A percentile compares a stretch with the other conserved stretches of the same genome.
Evolutionary conservation across 257 asterid species (phyloP).

Genomic region (Lavandula angustifolia): DNA sequence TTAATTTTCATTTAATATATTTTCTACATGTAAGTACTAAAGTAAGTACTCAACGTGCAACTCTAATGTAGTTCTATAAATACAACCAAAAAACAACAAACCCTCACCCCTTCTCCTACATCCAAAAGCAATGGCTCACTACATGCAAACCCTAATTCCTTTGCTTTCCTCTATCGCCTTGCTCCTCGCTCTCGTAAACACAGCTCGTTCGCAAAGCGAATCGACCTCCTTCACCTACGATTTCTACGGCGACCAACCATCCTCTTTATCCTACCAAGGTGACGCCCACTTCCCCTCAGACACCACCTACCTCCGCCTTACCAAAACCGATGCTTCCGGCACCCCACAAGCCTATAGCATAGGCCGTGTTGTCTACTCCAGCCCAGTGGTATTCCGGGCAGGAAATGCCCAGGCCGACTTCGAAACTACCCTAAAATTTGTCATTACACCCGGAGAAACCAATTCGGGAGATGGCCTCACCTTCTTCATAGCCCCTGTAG

Average conservation of each 20-base stretch:
- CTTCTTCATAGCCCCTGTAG: conserved; percentile 10
- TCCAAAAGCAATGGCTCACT: conserved; percentile 6
- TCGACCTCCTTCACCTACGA: neutral
- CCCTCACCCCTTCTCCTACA: too few species aligned
- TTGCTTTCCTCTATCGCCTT: neutral
- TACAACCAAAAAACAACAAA: too few species aligned
- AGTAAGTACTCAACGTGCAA: too few species aligned
- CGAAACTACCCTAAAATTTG: neutral
- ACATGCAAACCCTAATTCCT: neutral
- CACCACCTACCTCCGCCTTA: too few species aligned
- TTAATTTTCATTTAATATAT: too few species aligned
- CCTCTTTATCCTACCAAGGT: too few species aligned
- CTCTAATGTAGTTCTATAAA: too few species aligned
- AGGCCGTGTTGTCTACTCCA: neutral
- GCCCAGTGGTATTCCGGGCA: neutral
- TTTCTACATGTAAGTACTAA: too few species aligned
- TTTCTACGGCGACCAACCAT: neutral
- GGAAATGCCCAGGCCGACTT: neutral
- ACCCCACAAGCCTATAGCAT: too few species aligned
- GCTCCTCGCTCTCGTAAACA: neutral
- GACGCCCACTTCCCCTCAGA: too few species aligned
- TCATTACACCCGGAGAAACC: neutral
- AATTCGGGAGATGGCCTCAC: neutral
- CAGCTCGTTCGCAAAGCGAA: neutral
- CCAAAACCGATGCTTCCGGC: too few species aligned